Evolutionary conservation across 208 protist genomes (phyloP), one percentile per base, ranked within the genome.

Genomic region (Herpetomonas tarakana): DNA sequence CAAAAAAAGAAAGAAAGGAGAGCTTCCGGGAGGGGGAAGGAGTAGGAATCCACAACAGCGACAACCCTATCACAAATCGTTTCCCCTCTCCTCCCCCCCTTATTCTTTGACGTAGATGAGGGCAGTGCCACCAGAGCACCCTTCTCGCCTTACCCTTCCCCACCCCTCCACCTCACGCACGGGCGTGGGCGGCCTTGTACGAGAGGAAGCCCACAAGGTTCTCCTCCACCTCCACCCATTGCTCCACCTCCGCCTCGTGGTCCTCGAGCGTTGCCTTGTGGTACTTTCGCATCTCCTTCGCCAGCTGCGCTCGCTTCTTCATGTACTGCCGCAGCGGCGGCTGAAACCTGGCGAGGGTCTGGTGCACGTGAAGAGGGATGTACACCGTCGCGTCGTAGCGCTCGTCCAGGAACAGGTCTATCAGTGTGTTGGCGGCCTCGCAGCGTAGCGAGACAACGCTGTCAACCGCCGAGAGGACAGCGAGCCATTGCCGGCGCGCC

Each of bases 341-440:
- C 26, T 72, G 44, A 47, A 88, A 91, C 9, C 14, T 30, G 38
- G 29, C 28, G 4, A 93, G 65, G 16, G 44, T 58, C 0, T 57
- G 55, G 24, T 91, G 77, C 63, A 91, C 71, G 12, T 56, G 38
- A 3, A 91, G 68, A 49, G 81, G 83, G 57, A 77, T 68, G 59
- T 93, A 93, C 65, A 89, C 78, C 1, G 44, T 52, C 11, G 64
- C 70, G 47, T 93, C 78, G 55, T 78, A 78, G 30, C 63, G 60
- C 45, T 93, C 87, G 45, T 90, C 83, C 2, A 82, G 65, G 50
- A 87, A 93, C 28, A 93, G 52, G 61, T 93, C 87, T 16, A 93
- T 78, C 1, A 93, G 56, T 30, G 78, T 69, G 68, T 93, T 91
- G 0, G 83, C 83, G 1, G 87, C 87, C 58, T 93, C 87, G 59